These are phyloP conservation scores for Diaporthe citri DNA, from an alignment of 2,329 filamentous ascomycete species.

Conservation along the genomic window DNA sequence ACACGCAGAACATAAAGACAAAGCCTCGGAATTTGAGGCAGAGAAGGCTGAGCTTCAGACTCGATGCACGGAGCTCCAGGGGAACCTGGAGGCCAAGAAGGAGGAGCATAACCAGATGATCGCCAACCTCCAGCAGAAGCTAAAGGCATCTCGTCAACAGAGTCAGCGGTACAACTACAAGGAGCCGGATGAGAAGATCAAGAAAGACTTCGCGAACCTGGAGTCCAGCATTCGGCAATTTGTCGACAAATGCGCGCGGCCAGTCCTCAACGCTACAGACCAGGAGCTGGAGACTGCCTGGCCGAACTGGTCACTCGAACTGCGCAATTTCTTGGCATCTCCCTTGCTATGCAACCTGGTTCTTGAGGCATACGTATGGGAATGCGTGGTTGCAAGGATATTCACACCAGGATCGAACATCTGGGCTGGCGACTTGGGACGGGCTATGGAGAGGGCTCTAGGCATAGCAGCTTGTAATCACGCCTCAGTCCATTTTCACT, in stretches of 20 bases:
- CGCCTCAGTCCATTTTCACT: too few relatives aligned
- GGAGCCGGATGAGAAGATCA: slow-evolving; percentile 39
- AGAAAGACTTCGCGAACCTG: slow-evolving; percentile 27
- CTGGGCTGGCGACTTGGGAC: slow-evolving; percentile 24
- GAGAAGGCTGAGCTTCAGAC: background rate
- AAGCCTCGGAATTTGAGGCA: background rate
- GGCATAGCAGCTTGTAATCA: background rate
- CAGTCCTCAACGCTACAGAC: background rate
- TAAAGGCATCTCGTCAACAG: slow-evolving; percentile 13
- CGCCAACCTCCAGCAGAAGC: slow-evolving; percentile 5
- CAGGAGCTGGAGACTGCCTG: background rate
- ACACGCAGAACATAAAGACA: background rate
- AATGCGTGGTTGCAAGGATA: background rate
- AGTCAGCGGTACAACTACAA: slow-evolving; percentile 9
- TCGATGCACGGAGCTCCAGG: background rate
- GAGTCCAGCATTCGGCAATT: slow-evolving; percentile 40
- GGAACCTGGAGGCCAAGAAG: background rate
- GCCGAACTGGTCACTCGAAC: background rate
- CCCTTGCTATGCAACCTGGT: background rate
- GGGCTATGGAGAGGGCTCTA: background rate
- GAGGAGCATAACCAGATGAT: background rate
- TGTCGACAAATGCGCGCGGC: slow-evolving; percentile 3
- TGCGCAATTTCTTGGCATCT: background rate
- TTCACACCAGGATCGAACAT: background rate
- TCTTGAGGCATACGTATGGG: slow-evolving; percentile 34